These are phyloP conservation scores for Phytophthora cajani DNA, from an alignment of 352 stramenopile genomes.

Conservation along the genomic window DNA sequence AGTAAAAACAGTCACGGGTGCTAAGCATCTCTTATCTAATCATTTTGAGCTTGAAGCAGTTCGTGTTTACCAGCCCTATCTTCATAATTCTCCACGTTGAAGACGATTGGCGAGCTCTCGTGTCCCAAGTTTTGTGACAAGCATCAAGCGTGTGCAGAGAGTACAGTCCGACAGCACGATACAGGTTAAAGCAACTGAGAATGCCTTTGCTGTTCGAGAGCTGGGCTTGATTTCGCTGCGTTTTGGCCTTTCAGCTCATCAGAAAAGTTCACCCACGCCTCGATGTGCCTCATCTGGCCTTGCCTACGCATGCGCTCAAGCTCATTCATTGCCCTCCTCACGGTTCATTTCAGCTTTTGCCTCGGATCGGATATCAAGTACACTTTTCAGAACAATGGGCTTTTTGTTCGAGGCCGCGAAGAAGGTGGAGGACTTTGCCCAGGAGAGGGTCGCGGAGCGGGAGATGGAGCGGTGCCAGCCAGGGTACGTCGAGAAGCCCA, in stretches of 20 bases:
- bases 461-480: conserved; percentile 14
- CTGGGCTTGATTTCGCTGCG: not conserved
- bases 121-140: conserved; percentile 5
- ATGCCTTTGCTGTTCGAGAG: not conserved
- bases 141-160: conserved; percentile 1
- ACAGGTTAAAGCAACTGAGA: not conserved
- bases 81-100: conserved; percentile 7
- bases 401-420: conserved; percentile 19
- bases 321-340: not conserved
- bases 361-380: not conserved
- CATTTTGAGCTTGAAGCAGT: not conserved
- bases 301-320: not conserved
- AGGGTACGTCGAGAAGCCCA: conserved; percentile 16
- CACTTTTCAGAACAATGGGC: not conserved
- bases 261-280: conserved; percentile 13
- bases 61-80: not conserved
- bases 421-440: conserved; percentile 22
- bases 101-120: not conserved
- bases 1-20: not conserved
- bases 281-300: not conserved
- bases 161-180: not conserved
- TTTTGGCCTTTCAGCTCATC: conserved; percentile 10
- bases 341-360: conserved; percentile 5
- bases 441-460: conserved; percentile 23
- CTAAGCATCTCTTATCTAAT: not conserved